Conservation (phyloP, 768 basidiomycete species). For the Naganishia antarctica region DNA sequence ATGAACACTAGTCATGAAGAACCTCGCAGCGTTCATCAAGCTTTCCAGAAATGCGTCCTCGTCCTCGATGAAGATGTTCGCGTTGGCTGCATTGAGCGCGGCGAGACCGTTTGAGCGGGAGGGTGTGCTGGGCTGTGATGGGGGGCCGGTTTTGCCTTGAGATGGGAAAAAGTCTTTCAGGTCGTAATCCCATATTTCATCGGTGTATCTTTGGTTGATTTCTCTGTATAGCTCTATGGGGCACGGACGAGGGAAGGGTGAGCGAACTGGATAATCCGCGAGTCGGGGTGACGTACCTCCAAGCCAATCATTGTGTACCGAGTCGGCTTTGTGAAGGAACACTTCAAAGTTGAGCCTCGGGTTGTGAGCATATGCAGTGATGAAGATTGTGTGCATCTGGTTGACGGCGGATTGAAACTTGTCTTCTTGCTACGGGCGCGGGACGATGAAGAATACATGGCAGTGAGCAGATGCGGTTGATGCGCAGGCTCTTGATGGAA, state of each 20-base stretch:
- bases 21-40: slow-evolving; percentile 57
- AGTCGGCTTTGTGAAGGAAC: slow-evolving; percentile 93
- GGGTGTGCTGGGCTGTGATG: slow-evolving; percentile 2
- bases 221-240: slow-evolving; percentile 26
- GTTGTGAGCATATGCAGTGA: slow-evolving; percentile 69
- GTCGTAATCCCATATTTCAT: slow-evolving; percentile 26
- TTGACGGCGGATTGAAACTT: slow-evolving; percentile 77
- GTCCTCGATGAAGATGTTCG: slow-evolving; percentile 54
- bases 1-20: slow-evolving; percentile 86
- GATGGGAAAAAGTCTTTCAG: slow-evolving; percentile 23
- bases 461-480: neutral
- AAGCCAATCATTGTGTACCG: slow-evolving; percentile 78
- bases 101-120: slow-evolving; percentile 1
- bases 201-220: slow-evolving; percentile 20
- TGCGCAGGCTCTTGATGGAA: neutral
- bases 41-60: slow-evolving; percentile 54
- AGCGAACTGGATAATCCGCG: neutral
- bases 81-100: neutral
- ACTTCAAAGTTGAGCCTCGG: slow-evolving; percentile 76
- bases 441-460: neutral
- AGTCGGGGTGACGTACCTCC: slow-evolving; percentile 32
- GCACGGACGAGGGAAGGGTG: neutral
- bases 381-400: slow-evolving; percentile 74
- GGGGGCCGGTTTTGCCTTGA: neutral
- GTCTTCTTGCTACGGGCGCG: slow-evolving; percentile 49